phyloP scores from a whole-genome alignment of 2,329 filamentous ascomycete species.

The Tolypocladium guangdongense region DNA sequence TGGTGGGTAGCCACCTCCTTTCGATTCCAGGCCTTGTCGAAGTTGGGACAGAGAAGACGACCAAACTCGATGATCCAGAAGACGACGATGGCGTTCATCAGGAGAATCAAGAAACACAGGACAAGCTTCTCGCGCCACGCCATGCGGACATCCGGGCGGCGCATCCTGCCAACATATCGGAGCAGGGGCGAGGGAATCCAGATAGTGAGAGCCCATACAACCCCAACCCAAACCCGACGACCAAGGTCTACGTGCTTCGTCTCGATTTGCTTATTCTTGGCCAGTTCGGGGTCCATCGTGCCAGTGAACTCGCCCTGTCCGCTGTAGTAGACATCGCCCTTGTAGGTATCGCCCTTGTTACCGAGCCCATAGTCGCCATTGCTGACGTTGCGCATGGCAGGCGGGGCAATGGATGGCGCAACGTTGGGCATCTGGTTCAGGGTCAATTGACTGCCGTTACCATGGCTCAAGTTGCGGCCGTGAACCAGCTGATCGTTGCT shows the following conservation, averaged over 20 bases:
- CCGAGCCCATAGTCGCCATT: slow-evolving; percentile 85
- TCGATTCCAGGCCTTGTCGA: slow-evolving; percentile 74
- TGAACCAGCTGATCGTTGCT: slow-evolving; percentile 65
- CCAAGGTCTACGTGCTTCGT: slow-evolving; percentile 51
- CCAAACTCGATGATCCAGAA: slow-evolving; percentile 93
- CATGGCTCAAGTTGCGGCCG: slow-evolving; percentile 43
- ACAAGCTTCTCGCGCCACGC: slow-evolving; percentile 95
- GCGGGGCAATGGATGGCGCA: slow-evolving; percentile 52
- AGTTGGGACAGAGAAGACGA: slow-evolving; percentile 77
- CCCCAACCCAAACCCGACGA: slow-evolving; percentile 66
- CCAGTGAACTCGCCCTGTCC: slow-evolving; percentile 57
- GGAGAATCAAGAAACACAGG: slow-evolving; percentile 64
- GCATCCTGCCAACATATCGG: slow-evolving; percentile 82
- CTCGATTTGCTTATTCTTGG: slow-evolving; percentile 64
- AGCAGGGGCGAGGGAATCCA: slow-evolving; percentile 88
- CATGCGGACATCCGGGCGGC: slow-evolving; percentile 89
- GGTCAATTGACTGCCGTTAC: slow-evolving; percentile 44
- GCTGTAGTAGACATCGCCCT: slow-evolving; percentile 65
- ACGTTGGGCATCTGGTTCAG: slow-evolving; percentile 26
- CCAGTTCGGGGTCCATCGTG: slow-evolving; percentile 66
- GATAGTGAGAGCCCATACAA: slow-evolving; percentile 82
- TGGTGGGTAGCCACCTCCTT: slow-evolving; percentile 60
- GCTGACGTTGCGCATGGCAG: slow-evolving; percentile 43
- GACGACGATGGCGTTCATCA: slow-evolving; percentile 71
- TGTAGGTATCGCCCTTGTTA: slow-evolving; percentile 68